These are phyloP conservation scores for Arabis alpina DNA, from an alignment of 345 rosid genomes.

Conservation along the genomic window DNA sequence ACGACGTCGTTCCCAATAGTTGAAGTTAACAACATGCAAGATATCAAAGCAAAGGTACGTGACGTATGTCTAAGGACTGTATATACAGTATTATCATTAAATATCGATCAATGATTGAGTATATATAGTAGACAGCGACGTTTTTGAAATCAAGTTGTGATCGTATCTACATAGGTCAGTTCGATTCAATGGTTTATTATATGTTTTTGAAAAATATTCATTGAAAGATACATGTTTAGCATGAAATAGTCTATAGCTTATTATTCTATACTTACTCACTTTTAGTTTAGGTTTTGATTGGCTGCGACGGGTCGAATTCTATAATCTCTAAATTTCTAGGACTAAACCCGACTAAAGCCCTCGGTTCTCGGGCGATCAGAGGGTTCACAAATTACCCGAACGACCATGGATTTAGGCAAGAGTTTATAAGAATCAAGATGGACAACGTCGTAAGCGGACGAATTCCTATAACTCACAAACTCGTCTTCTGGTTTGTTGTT, in stretches of 20 bases:
- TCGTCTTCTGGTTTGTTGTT: conserved; percentile 53
- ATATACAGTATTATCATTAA: background rate
- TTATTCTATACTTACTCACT: background rate
- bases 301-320: conserved; percentile 63
- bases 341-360: conserved; percentile 41
- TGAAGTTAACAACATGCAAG: conserved; percentile 41
- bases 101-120: conserved; percentile 6
- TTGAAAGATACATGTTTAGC: conserved; percentile 27
- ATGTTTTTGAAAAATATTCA: background rate
- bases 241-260: background rate
- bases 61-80: no score
- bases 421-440: conserved; percentile 32
- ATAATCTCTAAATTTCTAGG: conserved; percentile 46
- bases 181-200: background rate
- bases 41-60: conserved; percentile 52
- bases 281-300: conserved; percentile 47
- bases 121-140: background rate
- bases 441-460: conserved; percentile 40
- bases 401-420: conserved; percentile 44
- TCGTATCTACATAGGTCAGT: background rate
- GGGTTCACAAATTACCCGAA: conserved; percentile 51
- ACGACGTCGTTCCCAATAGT: conserved; percentile 41
- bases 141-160: background rate
- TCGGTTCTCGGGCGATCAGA: conserved; percentile 41
- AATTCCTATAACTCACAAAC: conserved; percentile 44